Conservation (phyloP, 1,139 yeast species). For the Kodamaea anthophila region DNA sequence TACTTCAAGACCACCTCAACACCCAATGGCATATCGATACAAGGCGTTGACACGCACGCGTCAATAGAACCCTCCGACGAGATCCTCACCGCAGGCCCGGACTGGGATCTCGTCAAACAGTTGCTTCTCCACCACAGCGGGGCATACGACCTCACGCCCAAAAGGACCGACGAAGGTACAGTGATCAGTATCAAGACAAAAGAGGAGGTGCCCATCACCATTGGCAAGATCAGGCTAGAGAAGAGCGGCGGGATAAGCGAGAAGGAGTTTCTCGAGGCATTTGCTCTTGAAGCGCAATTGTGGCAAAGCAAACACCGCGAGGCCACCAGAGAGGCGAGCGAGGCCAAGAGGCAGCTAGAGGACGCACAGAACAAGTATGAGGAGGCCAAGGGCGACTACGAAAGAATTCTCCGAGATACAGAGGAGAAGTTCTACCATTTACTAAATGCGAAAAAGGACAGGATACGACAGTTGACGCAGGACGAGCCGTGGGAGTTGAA, state of each 20-base stretch:
- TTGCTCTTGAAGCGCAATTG: no score
- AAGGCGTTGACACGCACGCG: not conserved
- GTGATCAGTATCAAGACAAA: slow-evolving; percentile 17
- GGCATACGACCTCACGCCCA: slow-evolving; percentile 1
- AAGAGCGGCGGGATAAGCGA: slow-evolving; percentile 12
- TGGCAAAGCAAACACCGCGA: slow-evolving; percentile 15
- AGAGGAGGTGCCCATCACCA: slow-evolving; percentile 19
- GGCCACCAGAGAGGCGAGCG: slow-evolving; percentile 7
- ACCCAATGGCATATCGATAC: not conserved
- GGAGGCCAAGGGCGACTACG: slow-evolving; percentile 19
- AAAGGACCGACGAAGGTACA: slow-evolving; percentile 8
- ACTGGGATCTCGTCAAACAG: slow-evolving; percentile 1
- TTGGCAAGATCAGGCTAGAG: slow-evolving; percentile 18
- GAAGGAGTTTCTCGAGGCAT: slow-evolving; percentile 17
- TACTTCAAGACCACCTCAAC: not conserved
- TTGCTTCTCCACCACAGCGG: slow-evolving; percentile 1
- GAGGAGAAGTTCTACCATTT: slow-evolving; percentile 33
- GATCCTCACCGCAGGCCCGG: slow-evolving; percentile 1
- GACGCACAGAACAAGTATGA: slow-evolving; percentile 3
- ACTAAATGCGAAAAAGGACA: slow-evolving; percentile 31
- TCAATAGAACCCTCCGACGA: not conserved
- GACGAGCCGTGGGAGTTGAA: slow-evolving; percentile 18
- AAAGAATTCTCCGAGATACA: slow-evolving; percentile 25
- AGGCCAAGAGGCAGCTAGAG: not conserved
- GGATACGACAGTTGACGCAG: slow-evolving; percentile 27